phyloP scores from a whole-genome alignment of 192 early-diverging fungal genomes.

The Coemansia erecta region DNA sequence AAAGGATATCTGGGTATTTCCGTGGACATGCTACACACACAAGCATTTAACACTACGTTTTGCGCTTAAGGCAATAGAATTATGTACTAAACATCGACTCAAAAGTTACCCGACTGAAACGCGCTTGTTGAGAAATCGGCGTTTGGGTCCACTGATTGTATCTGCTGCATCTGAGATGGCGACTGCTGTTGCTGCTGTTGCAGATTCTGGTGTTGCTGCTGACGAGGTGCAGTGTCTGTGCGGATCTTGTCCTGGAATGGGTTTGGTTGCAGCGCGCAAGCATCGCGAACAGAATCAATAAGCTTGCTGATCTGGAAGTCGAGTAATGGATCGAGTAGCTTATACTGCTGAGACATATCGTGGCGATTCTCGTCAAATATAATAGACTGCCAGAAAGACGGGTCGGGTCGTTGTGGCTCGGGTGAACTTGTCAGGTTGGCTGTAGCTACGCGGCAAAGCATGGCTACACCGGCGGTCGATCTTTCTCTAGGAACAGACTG shows the following conservation, averaged over 20 bases:
- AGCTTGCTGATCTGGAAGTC: constrained; percentile 50
- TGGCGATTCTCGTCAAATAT: constrained; percentile 41
- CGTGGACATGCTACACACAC: constrained; percentile 49
- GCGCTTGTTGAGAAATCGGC: background rate
- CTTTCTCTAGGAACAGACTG: constrained; percentile 1
- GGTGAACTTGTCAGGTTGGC: background rate
- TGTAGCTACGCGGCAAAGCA: background rate
- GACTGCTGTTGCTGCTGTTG: background rate
- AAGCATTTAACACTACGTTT: background rate
- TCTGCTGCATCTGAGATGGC: background rate
- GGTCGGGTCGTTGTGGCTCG: constrained; percentile 7
- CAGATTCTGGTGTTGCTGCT: background rate
- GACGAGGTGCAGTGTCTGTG: background rate
- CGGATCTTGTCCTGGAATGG: constrained; percentile 10
- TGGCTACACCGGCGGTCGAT: background rate
- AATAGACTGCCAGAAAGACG: constrained; percentile 34
- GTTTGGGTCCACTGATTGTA: too few species aligned
- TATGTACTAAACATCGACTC: background rate
- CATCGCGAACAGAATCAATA: constrained; percentile 36
- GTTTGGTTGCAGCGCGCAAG: constrained; percentile 18
- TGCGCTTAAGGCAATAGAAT: background rate
- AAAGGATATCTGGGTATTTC: constrained; percentile 64
- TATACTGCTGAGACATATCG: constrained; percentile 49
- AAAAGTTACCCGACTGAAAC: background rate
- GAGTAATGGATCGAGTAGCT: constrained; percentile 47